Conservation (phyloP, 768 basidiomycete genomes). For the Strobilomyces dryophilus region DNA sequence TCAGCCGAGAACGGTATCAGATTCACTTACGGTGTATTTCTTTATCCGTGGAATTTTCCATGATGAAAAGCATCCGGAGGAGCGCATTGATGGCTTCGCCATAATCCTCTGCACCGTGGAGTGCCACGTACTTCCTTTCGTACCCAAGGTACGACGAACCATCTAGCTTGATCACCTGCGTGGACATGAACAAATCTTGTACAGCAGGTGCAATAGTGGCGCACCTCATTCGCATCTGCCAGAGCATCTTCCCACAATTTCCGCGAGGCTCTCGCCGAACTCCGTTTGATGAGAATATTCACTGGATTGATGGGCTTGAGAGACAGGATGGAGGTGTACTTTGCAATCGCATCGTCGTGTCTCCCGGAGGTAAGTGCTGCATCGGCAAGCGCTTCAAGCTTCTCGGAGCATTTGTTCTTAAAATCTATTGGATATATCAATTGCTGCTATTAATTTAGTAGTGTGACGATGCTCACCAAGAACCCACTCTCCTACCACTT, state of each 20-base stretch:
- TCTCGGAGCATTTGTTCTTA: too few species aligned
- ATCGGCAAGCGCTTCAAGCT: not conserved
- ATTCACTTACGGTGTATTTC: too few species aligned
- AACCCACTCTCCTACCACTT: not conserved
- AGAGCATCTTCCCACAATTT: too few species aligned
- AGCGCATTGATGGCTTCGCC: not conserved
- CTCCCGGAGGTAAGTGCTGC: not conserved
- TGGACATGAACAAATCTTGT: too few species aligned
- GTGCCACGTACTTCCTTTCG: not conserved
- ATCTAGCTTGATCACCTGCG: too few species aligned
- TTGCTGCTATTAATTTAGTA: not conserved
- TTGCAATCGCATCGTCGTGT: constrained; percentile 1
- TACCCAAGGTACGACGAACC: not conserved
- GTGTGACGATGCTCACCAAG: not conserved
- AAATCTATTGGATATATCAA: not conserved
- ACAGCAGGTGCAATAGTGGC: too few species aligned
- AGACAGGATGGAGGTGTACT: too few species aligned
- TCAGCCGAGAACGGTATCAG: not conserved
- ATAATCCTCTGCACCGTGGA: too few species aligned
- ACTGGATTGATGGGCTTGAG: too few species aligned
- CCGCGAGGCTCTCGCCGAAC: not conserved
- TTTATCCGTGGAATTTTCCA: too few species aligned
- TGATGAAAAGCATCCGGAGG: too few species aligned
- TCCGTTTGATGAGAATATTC: not conserved
- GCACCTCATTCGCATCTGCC: too few species aligned